Percentiles rank a stretch among this genome's conserved stretches.
Evolutionary conservation across 2,329 filamentous ascomycete genomes (phyloP).

Genomic region (Periconia digitata): DNA sequence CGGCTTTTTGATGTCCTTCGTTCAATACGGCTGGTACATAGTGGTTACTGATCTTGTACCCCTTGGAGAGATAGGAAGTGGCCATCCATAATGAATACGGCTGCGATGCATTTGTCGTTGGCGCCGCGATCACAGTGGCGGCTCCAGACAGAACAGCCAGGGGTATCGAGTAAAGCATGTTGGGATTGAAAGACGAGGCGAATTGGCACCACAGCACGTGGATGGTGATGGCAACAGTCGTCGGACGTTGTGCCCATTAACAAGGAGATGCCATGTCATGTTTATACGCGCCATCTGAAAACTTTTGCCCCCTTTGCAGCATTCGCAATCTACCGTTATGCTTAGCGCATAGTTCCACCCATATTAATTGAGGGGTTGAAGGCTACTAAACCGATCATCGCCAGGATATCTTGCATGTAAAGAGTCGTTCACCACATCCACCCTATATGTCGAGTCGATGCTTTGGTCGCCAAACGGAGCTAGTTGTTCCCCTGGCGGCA

Average conservation of each 20-base stretch:
- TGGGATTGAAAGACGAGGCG: not conserved
- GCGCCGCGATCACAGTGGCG: constrained; percentile 23
- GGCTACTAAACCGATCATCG: not conserved
- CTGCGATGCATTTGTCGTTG: constrained; percentile 15
- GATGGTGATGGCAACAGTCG: not conserved
- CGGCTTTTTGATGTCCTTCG: constrained; percentile 51
- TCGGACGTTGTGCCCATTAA: too few relatives aligned
- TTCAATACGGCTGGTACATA: constrained; percentile 53
- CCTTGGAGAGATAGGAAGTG: constrained; percentile 50
- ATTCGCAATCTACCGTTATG: not conserved
- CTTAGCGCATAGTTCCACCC: not conserved
- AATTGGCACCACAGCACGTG: not conserved
- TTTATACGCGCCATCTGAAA: not conserved
- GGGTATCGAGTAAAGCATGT: not conserved
- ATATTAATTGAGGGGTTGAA: not conserved
- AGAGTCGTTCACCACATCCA: not conserved
- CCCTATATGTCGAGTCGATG: not conserved
- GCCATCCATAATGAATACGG: constrained; percentile 48
- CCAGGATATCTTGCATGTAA: not conserved
- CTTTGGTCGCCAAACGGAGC: not conserved
- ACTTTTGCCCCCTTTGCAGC: not conserved
- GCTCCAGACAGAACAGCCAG: constrained; percentile 18
- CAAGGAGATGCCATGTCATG: not conserved
- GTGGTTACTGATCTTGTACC: constrained; percentile 43
- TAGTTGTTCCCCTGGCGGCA: not conserved